Evolutionary conservation across 352 stramenopile genomes (phyloP).

Genomic region (Blastocystis sp.): DNA sequence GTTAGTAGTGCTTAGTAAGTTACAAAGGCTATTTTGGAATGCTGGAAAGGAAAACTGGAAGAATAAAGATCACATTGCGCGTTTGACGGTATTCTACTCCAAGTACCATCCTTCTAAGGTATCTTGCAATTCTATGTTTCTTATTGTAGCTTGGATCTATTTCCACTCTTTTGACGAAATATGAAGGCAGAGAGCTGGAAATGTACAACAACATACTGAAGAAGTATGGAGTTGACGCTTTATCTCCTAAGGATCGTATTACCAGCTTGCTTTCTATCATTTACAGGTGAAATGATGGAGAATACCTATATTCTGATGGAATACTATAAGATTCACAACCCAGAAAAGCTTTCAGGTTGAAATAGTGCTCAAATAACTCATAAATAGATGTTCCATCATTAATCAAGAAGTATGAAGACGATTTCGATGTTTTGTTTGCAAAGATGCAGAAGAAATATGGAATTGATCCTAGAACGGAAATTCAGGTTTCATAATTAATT

Average conservation of each 20-base stretch:
- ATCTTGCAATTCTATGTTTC: neutral
- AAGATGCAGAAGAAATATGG: conserved; percentile 46
- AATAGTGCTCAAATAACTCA: neutral
- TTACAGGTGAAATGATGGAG: conserved; percentile 1
- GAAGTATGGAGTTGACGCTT: conserved; percentile 33
- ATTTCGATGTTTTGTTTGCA: neutral
- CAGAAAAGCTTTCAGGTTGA: neutral
- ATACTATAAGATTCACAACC: conserved; percentile 44
- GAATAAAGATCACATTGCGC: conserved; percentile 27
- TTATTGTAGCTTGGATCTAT: neutral
- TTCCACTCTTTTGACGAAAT: neutral
- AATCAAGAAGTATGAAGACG: neutral
- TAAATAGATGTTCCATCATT: neutral
- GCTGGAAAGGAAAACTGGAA: conserved; percentile 41
- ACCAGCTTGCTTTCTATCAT: neutral
- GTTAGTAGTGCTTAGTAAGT: neutral
- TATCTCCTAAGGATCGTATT: neutral
- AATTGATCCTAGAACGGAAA: neutral
- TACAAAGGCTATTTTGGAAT: conserved; percentile 12
- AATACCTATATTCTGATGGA: conserved; percentile 9
- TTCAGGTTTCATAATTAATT: neutral
- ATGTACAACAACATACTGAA: conserved; percentile 44
- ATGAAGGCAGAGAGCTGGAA: neutral
- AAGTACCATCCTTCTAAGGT: conserved; percentile 42
- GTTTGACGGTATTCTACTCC: conserved; percentile 8